These are phyloP conservation scores for Manihot esculenta DNA, from an alignment of 441 rosid genomes.

Conservation along the genomic window DNA sequence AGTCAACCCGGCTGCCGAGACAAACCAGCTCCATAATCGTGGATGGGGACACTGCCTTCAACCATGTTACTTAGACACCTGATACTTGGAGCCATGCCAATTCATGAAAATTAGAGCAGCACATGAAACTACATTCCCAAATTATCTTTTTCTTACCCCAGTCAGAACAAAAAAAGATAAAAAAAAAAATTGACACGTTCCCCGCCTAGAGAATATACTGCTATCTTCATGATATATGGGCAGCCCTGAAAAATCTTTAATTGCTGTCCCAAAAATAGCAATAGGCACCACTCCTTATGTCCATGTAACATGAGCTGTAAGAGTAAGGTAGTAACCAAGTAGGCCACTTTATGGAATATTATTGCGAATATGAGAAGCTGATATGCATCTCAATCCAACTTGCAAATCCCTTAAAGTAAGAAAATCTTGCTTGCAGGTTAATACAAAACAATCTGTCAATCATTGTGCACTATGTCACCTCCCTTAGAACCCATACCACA, in stretches of 20 bases:
- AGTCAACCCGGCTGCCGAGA: conserved; percentile 94
- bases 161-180: background rate
- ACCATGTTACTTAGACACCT: conserved; percentile 49
- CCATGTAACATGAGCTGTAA: conserved; percentile 42
- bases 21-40: conserved; percentile 85
- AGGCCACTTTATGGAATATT: conserved; percentile 21
- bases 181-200: background rate
- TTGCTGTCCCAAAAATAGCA: conserved; percentile 19
- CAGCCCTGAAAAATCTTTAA: conserved; percentile 13
- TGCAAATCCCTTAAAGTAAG: conserved; percentile 23
- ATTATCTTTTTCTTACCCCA: background rate
- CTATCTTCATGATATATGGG: background rate
- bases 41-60: conserved; percentile 56
- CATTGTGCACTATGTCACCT: conserved; percentile 26
- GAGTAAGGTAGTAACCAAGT: conserved; percentile 20
- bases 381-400: conserved; percentile 37
- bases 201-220: conserved; percentile 7
- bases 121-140: conserved; percentile 18
- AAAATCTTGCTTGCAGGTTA: conserved; percentile 13
- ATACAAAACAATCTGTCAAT: conserved; percentile 14
- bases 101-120: conserved; percentile 23
- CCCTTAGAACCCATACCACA: conserved; percentile 59
- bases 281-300: conserved; percentile 27
- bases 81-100: conserved; percentile 37
- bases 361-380: conserved; percentile 27